Base-by-base conservation (phyloP, 2,329 filamentous ascomycete genomes). In the Venturiaceae sp. region DNA sequence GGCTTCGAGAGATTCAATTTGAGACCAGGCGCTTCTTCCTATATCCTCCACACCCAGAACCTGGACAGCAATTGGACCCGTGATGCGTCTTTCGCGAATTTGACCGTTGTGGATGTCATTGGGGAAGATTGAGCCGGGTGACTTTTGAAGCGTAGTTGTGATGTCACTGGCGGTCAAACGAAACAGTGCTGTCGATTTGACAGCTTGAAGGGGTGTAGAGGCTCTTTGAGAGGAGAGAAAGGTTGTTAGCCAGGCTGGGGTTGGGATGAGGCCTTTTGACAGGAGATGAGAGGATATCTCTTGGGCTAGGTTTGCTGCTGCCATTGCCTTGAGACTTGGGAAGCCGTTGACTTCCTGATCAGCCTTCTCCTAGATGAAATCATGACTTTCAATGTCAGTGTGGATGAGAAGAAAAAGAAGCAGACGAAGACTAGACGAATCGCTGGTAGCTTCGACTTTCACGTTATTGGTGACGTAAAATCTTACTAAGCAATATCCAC, bases 41-140 rank as follows among this genome's bases (percentile, higher is more conserved):
- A 97, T 80, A 67, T 97, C 92, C 67, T 95, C 87, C 7, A 97
- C 78, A 65, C 95, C 91, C 1, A 96, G 75, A 0, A 97, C 82
- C 71, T 97, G 94, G 1, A 94, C 86, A 3, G 86, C 77, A 0
- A 92, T 77, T 33, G 89, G 82, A 1, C 78, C 78, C 0, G 74
- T 61, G 0, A 97, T 74, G 0, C 72, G 74, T 3, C 75, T 71
- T 60, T 89, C 83, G 62, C 80, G 77, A 9, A 80, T 70, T 3
- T 80, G 72, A 0, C 81, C 77, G 63, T 82, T 75, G 53, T 76
- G 72, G n/a, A 85, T 72, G 62, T 81, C 78, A 0, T 71, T 58
- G 0, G 91, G 88, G 3, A 91, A 75, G 7, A 76, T 64, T 21
- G 82, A 74, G 1, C 7, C 69, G 55, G 54, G 69, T 60, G 61